These are phyloP conservation scores for Endotrypanum monterogeii DNA, from an alignment of 208 protist genomes.

Conservation along the genomic window DNA sequence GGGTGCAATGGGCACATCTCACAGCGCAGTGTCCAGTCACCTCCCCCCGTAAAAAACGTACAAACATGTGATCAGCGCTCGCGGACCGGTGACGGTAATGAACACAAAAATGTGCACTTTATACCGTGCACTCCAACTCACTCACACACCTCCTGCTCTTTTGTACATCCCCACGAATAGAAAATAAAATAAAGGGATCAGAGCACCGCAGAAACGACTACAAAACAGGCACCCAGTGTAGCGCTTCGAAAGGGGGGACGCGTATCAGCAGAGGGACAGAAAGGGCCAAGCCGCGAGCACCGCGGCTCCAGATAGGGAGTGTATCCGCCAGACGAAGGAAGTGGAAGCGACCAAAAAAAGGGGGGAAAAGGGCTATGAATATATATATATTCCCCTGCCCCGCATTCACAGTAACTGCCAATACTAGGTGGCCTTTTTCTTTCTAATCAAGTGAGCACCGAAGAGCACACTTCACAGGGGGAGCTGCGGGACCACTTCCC, in stretches of 20 bases:
- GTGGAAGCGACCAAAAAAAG: no score
- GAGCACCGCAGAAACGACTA: not conserved
- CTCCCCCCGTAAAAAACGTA: not conserved
- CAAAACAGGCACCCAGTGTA: not conserved
- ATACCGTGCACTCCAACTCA: not conserved
- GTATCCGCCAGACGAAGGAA: not conserved
- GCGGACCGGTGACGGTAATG: not conserved
- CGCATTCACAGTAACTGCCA: not conserved
- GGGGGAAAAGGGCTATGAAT: no score
- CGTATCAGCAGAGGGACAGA: not conserved
- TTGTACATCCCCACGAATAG: not conserved
- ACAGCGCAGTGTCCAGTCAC: not conserved
- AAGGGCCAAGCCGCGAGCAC: conserved; percentile 1
- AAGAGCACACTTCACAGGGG: no score
- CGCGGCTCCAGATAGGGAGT: not conserved
- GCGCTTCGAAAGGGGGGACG: not conserved
- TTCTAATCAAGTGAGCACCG: no score
- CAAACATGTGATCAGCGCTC: not conserved
- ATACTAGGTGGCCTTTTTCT: no score
- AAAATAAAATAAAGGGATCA: not conserved
- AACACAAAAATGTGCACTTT: not conserved
- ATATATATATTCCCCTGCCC: no score
- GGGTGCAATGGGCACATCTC: not conserved
- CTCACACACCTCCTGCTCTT: not conserved
- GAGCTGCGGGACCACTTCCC: no score